These are phyloP conservation scores for Apiospora malaysiana DNA, from an alignment of 2,329 filamentous ascomycete species.

Conservation along the genomic window DNA sequence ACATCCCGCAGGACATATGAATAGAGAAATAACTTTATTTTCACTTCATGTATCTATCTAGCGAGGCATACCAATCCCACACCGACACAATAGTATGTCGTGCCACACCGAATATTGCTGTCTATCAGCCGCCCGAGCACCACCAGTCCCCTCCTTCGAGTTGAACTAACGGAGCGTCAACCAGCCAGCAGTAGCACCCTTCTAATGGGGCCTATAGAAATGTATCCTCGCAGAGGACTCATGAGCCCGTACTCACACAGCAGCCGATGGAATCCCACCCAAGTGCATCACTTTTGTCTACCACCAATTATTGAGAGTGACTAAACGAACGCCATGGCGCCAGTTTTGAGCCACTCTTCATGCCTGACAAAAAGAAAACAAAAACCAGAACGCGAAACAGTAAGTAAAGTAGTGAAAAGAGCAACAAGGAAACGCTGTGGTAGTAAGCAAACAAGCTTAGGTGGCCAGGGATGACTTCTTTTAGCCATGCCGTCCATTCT, in stretches of 20 bases:
- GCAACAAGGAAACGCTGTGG: conserved; percentile 3
- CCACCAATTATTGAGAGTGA: background rate
- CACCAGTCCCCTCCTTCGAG: background rate
- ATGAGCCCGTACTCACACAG: background rate
- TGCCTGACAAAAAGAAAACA: background rate
- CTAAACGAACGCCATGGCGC: background rate
- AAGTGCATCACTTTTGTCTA: conserved; percentile 15
- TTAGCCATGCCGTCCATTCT: conserved; percentile 21
- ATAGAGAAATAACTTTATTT: conserved; percentile 5
- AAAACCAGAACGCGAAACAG: background rate
- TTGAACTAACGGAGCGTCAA: background rate
- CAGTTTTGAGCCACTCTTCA: background rate
- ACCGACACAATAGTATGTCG: background rate
- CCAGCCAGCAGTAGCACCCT: background rate
- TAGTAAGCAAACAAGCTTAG: background rate
- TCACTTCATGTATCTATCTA: background rate
- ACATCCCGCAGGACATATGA: background rate
- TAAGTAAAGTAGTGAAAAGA: background rate
- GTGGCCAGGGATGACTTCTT: conserved; percentile 21
- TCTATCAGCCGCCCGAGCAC: no score
- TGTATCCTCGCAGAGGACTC: background rate
- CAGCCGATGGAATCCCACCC: conserved; percentile 6
- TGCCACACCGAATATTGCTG: background rate
- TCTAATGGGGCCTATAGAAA: background rate
- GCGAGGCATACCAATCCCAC: background rate